Evolutionary conservation across 305 asterid species (phyloP).

Genomic region (Rubia peregrina): DNA sequence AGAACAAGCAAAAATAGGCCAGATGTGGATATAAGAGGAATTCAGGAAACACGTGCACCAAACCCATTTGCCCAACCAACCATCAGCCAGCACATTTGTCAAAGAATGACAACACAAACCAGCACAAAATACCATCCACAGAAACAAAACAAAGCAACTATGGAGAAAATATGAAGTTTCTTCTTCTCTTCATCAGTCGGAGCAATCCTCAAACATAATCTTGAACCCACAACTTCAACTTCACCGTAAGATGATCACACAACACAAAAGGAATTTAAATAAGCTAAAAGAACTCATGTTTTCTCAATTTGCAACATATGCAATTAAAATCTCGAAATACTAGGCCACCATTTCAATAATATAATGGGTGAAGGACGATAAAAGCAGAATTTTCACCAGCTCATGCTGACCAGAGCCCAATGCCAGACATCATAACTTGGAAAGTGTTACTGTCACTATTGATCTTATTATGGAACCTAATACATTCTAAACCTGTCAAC

Average conservation of each 20-base stretch:
- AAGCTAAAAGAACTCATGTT: conserved; percentile 1
- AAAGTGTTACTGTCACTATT: conserved; percentile 1
- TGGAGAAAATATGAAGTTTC: not conserved
- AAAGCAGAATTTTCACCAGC: conserved; percentile 19
- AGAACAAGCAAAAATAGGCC: conserved; percentile 14
- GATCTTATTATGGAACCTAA: conserved; percentile 9
- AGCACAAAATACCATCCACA: conserved; percentile 16
- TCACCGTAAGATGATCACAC: conserved; percentile 5
- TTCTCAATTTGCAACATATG: conserved; percentile 1
- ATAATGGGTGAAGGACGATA: conserved; percentile 1
- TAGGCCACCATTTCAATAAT: conserved; percentile 11
- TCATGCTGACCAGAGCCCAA: conserved; percentile 16
- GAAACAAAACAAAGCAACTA: conserved; percentile 11
- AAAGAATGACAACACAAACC: conserved; percentile 16
- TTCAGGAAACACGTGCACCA: not conserved
- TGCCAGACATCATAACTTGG: not conserved
- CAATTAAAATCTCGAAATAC: conserved; percentile 1
- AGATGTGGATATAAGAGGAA: not conserved
- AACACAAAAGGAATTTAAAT: conserved; percentile 3
- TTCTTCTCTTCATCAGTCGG: conserved; percentile 13
- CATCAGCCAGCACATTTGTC: conserved; percentile 14
- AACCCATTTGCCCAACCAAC: conserved; percentile 11
- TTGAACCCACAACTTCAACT: conserved; percentile 3
- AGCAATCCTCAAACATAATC: conserved; percentile 7
- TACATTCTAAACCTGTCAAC: conserved; percentile 10